These are phyloP conservation scores for Auricularia heimuer DNA, from an alignment of 768 basidiomycete genomes.

Conservation along the genomic window DNA sequence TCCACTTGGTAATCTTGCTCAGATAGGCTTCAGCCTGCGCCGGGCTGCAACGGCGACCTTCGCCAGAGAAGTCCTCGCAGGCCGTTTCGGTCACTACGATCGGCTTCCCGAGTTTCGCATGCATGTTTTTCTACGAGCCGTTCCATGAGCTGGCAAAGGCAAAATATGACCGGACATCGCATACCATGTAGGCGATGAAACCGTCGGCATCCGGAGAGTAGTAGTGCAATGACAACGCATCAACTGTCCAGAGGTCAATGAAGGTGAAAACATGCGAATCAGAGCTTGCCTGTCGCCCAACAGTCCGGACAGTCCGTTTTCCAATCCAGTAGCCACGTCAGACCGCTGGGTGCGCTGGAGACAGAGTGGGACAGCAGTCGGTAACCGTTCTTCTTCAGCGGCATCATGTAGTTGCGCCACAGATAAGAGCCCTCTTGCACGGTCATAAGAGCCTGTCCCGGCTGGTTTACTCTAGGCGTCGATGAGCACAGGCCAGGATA, in stretches of 20 bases:
- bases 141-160: neutral
- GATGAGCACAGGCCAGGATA: too few relatives aligned
- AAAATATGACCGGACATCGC: neutral
- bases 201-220: conserved; percentile 45
- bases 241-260: conserved; percentile 19
- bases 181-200: conserved; percentile 41
- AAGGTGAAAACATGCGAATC: too few relatives aligned
- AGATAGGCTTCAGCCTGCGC: conserved; percentile 22
- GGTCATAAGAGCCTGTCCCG: conserved; percentile 49
- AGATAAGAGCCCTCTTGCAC: conserved; percentile 39
- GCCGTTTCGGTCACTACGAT: conserved; percentile 68
- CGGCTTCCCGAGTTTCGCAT: conserved; percentile 13
- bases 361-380: conserved; percentile 55
- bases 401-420: conserved; percentile 55
- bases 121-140: conserved; percentile 35
- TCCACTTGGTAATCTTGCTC: conserved; percentile 32
- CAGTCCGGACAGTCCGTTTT: conserved; percentile 32
- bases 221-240: conserved; percentile 52
- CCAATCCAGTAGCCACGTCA: conserved; percentile 57
- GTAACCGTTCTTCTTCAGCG: conserved; percentile 48
- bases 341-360: conserved; percentile 49
- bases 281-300: neutral
- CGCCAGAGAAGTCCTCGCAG: conserved; percentile 36
- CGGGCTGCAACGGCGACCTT: conserved; percentile 5
- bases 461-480: conserved; percentile 54